Evolutionary conservation across 306 rosid genomes (phyloP).

Genomic region (Cucumis cinereus): DNA sequence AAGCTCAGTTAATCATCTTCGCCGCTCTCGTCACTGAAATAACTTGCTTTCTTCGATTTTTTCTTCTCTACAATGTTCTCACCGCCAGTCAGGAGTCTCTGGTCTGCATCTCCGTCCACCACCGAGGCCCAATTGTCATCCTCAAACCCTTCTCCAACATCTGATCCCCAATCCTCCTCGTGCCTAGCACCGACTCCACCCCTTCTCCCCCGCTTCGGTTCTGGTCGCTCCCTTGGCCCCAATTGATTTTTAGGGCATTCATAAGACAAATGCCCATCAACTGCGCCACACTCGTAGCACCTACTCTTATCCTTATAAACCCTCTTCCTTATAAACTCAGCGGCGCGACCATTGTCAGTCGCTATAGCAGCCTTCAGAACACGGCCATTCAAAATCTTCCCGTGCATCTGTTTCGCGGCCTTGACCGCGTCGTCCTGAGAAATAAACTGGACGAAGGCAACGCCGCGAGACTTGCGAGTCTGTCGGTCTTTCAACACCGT

Average conservation of each 20-base stretch:
- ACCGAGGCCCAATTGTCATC: slow-evolving; percentile 82
- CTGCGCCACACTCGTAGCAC: slow-evolving; percentile 76
- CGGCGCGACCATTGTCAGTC: slow-evolving; percentile 78
- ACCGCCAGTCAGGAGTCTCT: slow-evolving; percentile 27
- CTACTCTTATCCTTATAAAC: slow-evolving; percentile 57
- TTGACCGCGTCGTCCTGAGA: slow-evolving; percentile 50
- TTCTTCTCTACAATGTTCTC: slow-evolving; percentile 25
- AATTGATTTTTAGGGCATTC: slow-evolving; percentile 70
- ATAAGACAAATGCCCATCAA: slow-evolving; percentile 57
- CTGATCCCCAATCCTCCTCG: slow-evolving; percentile 20
- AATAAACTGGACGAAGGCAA: slow-evolving; percentile 76
- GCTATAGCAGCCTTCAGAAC: slow-evolving; percentile 63
- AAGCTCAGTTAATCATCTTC: slow-evolving; percentile 30
- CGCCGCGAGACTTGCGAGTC: slow-evolving; percentile 77
- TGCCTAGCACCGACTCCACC: slow-evolving; percentile 13
- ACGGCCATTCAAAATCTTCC: slow-evolving; percentile 60
- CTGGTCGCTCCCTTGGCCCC: slow-evolving; percentile 58
- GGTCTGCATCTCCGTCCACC: slow-evolving; percentile 47
- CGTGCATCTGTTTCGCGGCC: slow-evolving; percentile 41
- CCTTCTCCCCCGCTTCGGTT: slow-evolving; percentile 24
- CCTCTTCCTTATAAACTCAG: slow-evolving; percentile 62
- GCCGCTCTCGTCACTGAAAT: slow-evolving; percentile 80
- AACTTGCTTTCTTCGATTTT: slow-evolving; percentile 48
- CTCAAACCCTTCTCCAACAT: slow-evolving; percentile 39
- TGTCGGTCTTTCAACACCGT: slow-evolving; percentile 73